Base-by-base conservation (phyloP, 2,329 filamentous ascomycete species). In the Botrytis medusae region DNA sequence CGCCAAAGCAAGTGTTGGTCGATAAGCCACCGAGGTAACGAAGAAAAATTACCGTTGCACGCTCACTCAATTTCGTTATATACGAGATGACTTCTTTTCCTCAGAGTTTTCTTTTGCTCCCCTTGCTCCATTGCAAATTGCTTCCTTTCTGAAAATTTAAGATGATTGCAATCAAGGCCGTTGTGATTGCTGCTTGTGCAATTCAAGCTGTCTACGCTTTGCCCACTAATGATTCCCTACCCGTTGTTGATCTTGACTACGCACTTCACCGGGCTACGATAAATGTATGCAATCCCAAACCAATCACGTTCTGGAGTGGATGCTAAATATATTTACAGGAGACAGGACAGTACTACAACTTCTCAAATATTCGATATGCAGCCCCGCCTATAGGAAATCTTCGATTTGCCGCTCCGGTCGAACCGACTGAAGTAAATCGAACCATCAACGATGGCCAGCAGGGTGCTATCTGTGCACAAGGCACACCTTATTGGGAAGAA, bases 321-420 rank as follows among this genome's bases (percentile, higher is more conserved):
- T 51, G 29, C 61, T 72, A 51, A 71, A 63, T 51, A 63, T 48
- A 20, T 46, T 80, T 79, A 61, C 34, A 75, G 68, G 46, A 81
- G 80, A 75, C 74, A 48, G 73, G 81, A 8, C 72, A 77, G 57
- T 83, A 82, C 72, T 84, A 83, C 76, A 79, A 79, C 32, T 84
- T 84, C 76, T 81, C 77, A 71, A 85, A 84, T n/a, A 83, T 86
- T 67, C 80, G 84, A 42, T 86, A 83, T 74, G 85, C 84, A 1
- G 82, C 81, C 14, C 79, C 84, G n/a, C 85, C 85, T 9, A 77
- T 81, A 0, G 85, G 84, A 29, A 75, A 80, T 20, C 79, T 85
- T 9, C 82, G 84, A 74, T 87, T 85, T 81, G 81, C 84, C 64
- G 79, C 82, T 37, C 84, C 85, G 4, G 72, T 79, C 22, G 78